Conservation (phyloP, 2,329 filamentous ascomycete species). For the Calonectria ilicicola region DNA sequence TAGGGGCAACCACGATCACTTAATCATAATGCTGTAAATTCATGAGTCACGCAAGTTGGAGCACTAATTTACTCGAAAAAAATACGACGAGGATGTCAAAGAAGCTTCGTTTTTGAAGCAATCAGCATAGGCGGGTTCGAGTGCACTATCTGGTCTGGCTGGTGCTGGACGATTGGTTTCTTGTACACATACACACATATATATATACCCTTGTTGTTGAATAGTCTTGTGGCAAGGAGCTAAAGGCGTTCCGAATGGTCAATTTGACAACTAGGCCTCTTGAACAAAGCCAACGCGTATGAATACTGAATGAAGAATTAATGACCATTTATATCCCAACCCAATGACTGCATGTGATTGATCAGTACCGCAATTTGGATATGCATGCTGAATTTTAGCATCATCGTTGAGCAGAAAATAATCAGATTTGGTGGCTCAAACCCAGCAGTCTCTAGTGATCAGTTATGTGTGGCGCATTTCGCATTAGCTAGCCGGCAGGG, state of each 20-base stretch:
- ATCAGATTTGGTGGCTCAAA: background rate
- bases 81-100: background rate
- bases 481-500: background rate
- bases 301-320: background rate
- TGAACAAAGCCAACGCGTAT: background rate
- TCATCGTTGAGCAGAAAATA: background rate
- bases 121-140: slow-evolving; percentile 18
- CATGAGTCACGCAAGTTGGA: slow-evolving; percentile 19
- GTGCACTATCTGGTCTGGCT: slow-evolving; percentile 23
- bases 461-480: slow-evolving; percentile 19
- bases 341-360: background rate
- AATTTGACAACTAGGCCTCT: background rate
- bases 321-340: background rate
- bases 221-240: slow-evolving; percentile 31
- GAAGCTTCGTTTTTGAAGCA: background rate
- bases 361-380: background rate
- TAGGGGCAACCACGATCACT: slow-evolving; percentile 6
- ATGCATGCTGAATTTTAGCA: background rate
- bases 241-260: slow-evolving; percentile 34
- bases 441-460: background rate
- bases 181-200: slow-evolving; percentile 41
- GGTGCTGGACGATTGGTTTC: slow-evolving; percentile 33
- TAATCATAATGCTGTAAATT: slow-evolving; percentile 20
- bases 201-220: slow-evolving; percentile 37
- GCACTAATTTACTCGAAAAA: background rate